These are phyloP conservation scores for Cladosporium sp. DNA, from an alignment of 2,329 filamentous ascomycete genomes.

Conservation along the genomic window DNA sequence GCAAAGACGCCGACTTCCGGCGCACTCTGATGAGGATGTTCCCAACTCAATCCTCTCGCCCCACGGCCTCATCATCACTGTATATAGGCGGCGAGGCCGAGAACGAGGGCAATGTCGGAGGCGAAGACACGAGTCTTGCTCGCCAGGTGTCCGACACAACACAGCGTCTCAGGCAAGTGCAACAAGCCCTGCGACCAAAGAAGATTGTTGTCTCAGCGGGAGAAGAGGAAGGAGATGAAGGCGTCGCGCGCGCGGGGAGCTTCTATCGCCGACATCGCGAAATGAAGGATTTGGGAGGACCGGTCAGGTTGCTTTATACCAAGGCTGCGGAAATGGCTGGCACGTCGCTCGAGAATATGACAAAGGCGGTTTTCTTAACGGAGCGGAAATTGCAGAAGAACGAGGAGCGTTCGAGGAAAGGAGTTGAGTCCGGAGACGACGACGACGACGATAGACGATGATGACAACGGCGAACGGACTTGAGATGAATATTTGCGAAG, in stretches of 20 bases:
- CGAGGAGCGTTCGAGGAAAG: constrained; percentile 30
- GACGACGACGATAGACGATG: not conserved
- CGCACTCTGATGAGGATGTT: constrained; percentile 40
- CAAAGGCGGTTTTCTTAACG: constrained; percentile 46
- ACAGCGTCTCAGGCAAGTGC: constrained; percentile 40
- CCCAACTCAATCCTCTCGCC: constrained; percentile 22
- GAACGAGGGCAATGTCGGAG: constrained; percentile 1
- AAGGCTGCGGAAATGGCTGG: constrained; percentile 48
- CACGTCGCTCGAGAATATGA: constrained; percentile 45
- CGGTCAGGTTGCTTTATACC: constrained; percentile 47
- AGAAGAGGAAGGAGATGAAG: constrained; percentile 31
- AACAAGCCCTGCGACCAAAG: constrained; percentile 37
- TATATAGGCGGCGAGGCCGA: not conserved
- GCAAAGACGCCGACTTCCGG: constrained; percentile 35
- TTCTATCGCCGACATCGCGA: constrained; percentile 47
- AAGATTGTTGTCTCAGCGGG: constrained; percentile 29
- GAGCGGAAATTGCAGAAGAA: constrained; percentile 43
- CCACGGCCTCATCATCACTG: not conserved
- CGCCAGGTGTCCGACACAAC: constrained; percentile 8
- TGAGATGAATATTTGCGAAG: no score
- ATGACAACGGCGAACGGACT: not conserved
- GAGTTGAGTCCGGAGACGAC: not conserved
- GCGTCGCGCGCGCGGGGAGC: constrained; percentile 44
- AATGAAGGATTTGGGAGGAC: constrained; percentile 40
- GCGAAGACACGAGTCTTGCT: constrained; percentile 13